Base-by-base conservation (phyloP, 2,329 filamentous ascomycete species). In the Aspergillus texensis region DNA sequence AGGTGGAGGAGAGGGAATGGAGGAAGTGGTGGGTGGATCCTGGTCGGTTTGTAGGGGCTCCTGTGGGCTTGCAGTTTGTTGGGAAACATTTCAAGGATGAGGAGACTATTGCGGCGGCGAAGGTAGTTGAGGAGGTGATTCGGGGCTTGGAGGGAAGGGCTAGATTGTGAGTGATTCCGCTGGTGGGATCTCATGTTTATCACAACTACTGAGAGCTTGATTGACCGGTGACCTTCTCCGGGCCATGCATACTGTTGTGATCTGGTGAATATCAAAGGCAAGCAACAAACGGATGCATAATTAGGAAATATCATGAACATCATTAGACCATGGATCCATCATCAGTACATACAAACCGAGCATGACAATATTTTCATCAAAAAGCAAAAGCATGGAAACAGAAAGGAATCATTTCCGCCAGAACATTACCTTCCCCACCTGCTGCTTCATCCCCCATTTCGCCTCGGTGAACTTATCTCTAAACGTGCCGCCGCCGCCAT, bases 81-180 rank as follows among this genome's bases (percentile, higher is more conserved):
- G 82, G 82, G 1, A 75, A 79, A 4, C 80, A 78, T 55, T 79
- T 83, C n/a, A 81, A 85, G 58, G 85, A 87, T 62, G 85, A 88
- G 68, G 85, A 83, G 70, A 75, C 73, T 0, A 46, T 78, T 46
- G 76, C 75, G 21, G 74, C 74, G 1, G 73, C 73, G 4, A 72
- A 68, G 58, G 36, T 75, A 57, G 62, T 76, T 1, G 65, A 70
- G 48, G 66, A 58, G 30, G 64, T 70, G 61, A 43, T 56, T 46
- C 72, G 9, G 63, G 62, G 41, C 58, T 50, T 11, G 62, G 52
- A 26, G 34, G 16, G 21, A 52, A 41, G 43, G 16, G 26, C 14
- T 5, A 34, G 19, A 10, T 30, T 54, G 30, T 34, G 34, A 36
- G 1, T 36, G 30, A 32, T 32, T 10, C 8, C 24, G 9, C 2